Conservation (phyloP, 352 stramenopile species). For the Phytophthora pseudosyringae region DNA sequence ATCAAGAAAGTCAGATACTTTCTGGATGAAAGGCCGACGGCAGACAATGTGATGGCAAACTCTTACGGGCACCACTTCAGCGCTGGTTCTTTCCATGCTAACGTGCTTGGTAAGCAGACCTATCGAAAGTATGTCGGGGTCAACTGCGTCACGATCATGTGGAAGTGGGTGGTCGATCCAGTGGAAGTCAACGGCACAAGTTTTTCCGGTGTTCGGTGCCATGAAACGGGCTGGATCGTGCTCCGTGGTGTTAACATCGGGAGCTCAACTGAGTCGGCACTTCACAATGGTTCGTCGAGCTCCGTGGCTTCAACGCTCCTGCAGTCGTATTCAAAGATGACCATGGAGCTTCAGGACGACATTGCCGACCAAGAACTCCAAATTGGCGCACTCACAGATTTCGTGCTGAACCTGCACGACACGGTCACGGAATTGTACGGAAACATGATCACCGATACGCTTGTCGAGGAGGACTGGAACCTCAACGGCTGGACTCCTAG, state of each 20-base stretch:
- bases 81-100: constrained; percentile 28
- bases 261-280: no score
- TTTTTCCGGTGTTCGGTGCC: constrained; percentile 39
- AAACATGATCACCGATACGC: constrained; percentile 41
- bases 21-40: constrained; percentile 29
- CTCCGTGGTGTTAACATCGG: constrained; percentile 11
- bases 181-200: constrained; percentile 41
- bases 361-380: constrained; percentile 48
- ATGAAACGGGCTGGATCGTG: constrained; percentile 44
- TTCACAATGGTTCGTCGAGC: not conserved
- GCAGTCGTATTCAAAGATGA: constrained; percentile 60
- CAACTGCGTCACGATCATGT: constrained; percentile 47
- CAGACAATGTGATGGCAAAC: constrained; percentile 28
- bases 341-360: constrained; percentile 56
- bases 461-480: constrained; percentile 60
- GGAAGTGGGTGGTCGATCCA: constrained; percentile 53
- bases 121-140: constrained; percentile 44
- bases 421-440: constrained; percentile 34
- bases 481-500: constrained; percentile 20
- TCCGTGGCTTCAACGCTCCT: constrained; percentile 37
- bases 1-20: constrained; percentile 40
- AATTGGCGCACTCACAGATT: constrained; percentile 44
- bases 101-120: constrained; percentile 53
- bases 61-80: constrained; percentile 37
- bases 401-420: constrained; percentile 46